These are phyloP conservation scores for Rhodotorula sp. DNA, from an alignment of 1,284 basidiomycete species.

Conservation along the genomic window DNA sequence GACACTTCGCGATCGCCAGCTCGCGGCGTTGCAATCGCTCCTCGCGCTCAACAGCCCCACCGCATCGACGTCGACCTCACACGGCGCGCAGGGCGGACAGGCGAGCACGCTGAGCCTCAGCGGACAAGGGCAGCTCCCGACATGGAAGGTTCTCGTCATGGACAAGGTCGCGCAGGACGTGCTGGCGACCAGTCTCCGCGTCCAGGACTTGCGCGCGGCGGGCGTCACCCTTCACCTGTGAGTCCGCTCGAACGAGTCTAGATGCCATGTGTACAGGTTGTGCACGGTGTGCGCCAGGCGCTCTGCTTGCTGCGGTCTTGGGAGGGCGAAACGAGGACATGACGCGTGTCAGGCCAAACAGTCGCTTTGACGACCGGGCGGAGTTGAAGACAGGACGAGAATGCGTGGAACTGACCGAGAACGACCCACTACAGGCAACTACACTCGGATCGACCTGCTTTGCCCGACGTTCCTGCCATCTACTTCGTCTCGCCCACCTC, in stretches of 20 bases:
- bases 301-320: too few relatives aligned
- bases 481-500: conserved; percentile 94
- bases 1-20: conserved; percentile 76
- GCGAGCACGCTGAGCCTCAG: too few relatives aligned
- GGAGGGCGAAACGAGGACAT: too few relatives aligned
- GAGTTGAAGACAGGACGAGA: too few relatives aligned
- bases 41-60: conserved; percentile 58
- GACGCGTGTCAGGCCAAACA: too few relatives aligned
- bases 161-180: conserved; percentile 96
- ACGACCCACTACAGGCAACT: conserved; percentile 64
- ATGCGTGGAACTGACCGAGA: neutral
- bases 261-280: too few relatives aligned
- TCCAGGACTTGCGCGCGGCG: conserved; percentile 92
- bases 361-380: too few relatives aligned
- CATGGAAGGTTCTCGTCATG: conserved; percentile 95
- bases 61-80: conserved; percentile 25
- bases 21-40: conserved; percentile 64
- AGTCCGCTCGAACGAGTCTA: conserved; percentile 46
- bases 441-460: conserved; percentile 79
- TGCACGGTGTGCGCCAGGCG: too few relatives aligned
- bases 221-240: conserved; percentile 97
- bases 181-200: conserved; percentile 87
- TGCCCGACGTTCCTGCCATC: conserved; percentile 93
- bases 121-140: conserved; percentile 56
- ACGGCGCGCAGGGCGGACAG: conserved; percentile 44